Evolutionary conservation across 805 yeast genomes (phyloP).

Genomic region (Wickerhamomyces tratensis): DNA sequence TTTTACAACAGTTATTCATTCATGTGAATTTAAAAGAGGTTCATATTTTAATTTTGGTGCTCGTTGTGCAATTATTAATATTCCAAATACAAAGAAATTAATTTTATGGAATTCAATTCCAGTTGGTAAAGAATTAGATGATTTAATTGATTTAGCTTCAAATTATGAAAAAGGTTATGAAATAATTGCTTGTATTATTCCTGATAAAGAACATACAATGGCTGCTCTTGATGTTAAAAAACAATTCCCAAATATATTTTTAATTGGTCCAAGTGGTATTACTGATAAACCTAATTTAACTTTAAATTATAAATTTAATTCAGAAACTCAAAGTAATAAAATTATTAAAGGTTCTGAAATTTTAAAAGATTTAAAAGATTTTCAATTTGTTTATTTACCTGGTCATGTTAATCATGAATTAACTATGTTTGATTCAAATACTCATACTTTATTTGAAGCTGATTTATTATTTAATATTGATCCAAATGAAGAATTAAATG

Average conservation of each 20-base stretch:
- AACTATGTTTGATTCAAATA: conserved; percentile 34
- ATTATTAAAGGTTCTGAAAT: conserved; percentile 23
- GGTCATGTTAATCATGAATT: conserved; percentile 51
- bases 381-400: conserved; percentile 50
- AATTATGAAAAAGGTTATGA: conserved; percentile 25
- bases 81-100: conserved; percentile 20
- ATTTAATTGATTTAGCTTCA: conserved; percentile 26
- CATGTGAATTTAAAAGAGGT: conserved; percentile 23
- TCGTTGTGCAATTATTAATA: conserved; percentile 27
- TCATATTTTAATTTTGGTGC: conserved; percentile 25
- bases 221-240: conserved; percentile 45
- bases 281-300: conserved; percentile 23
- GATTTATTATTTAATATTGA: conserved; percentile 55
- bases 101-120: conserved; percentile 55
- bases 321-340: conserved; percentile 25
- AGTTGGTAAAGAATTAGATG: conserved; percentile 33
- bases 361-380: conserved; percentile 30
- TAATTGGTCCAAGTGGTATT: conserved; percentile 40
- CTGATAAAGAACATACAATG: conserved; percentile 58
- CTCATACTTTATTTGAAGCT: conserved; percentile 45
- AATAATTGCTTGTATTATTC: conserved; percentile 44
- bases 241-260: conserved; percentile 36
- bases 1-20: conserved; percentile 22
- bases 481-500: conserved; percentile 31
- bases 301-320: conserved; percentile 30